Conservation (phyloP, 345 rosid genomes). For the Eutrema heterophyllum region DNA sequence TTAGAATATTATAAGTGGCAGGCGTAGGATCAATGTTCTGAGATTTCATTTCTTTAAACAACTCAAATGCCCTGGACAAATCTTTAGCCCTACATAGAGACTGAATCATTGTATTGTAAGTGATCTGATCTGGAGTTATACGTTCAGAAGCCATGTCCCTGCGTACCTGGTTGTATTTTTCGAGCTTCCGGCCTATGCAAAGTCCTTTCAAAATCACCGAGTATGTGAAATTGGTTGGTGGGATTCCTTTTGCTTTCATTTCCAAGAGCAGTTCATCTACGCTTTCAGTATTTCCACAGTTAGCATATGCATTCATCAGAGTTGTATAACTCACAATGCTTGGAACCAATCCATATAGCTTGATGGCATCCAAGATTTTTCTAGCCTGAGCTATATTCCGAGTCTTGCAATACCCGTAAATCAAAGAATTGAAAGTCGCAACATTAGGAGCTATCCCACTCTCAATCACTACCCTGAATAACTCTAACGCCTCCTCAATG, state of each 20-base stretch:
- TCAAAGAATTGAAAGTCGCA: conserved; percentile 66
- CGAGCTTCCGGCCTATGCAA: conserved; percentile 43
- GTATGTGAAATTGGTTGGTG: conserved; percentile 56
- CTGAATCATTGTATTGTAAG: conserved; percentile 56
- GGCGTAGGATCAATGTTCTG: conserved; percentile 46
- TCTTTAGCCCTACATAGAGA: conserved; percentile 41
- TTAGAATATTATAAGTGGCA: conserved; percentile 57
- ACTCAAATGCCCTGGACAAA: conserved; percentile 38
- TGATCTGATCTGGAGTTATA: conserved; percentile 54
- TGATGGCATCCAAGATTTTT: conserved; percentile 40
- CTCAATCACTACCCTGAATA: conserved; percentile 37
- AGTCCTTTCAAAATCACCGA: conserved; percentile 59
- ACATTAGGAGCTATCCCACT: conserved; percentile 49
- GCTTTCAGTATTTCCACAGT: conserved; percentile 34
- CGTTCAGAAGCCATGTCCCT: conserved; percentile 48
- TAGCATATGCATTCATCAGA: conserved; percentile 66
- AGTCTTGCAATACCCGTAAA: conserved; percentile 52
- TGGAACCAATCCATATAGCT: conserved; percentile 47
- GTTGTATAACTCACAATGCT: conserved; percentile 59
- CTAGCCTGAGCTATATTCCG: conserved; percentile 42
- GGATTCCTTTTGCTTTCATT: conserved; percentile 43
- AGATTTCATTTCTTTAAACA: conserved; percentile 40
- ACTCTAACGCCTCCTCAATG: conserved; percentile 43
- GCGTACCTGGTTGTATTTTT: conserved; percentile 36
- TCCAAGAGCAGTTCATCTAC: conserved; percentile 43